phyloP scores from a whole-genome alignment of 352 stramenopile genomes.

The Phytopythium litorale region DNA sequence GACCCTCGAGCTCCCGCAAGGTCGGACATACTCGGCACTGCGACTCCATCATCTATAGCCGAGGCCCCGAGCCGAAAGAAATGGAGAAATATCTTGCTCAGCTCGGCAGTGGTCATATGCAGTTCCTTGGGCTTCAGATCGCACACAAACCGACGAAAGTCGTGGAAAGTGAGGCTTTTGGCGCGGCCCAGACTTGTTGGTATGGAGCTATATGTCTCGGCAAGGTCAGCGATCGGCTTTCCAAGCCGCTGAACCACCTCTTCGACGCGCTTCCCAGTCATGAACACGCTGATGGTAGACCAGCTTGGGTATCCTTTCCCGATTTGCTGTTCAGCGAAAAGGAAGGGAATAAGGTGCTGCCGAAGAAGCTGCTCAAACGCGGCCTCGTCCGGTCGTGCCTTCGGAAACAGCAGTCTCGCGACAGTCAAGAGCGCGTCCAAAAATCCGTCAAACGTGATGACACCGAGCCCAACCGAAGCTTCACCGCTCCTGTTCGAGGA shows the following conservation, averaged over 20 bases:
- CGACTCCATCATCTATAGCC: background rate
- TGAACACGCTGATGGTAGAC: conserved; percentile 34
- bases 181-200: background rate
- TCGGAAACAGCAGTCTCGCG: conserved; percentile 33
- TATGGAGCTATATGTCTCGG: conserved; percentile 7
- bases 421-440: conserved; percentile 58
- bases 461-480: conserved; percentile 7
- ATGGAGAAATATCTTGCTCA: conserved; percentile 58
- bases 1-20: background rate
- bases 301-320: conserved; percentile 19
- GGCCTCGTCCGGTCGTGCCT: conserved; percentile 23
- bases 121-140: conserved; percentile 44
- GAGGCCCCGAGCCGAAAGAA: conserved; percentile 32
- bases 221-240: conserved; percentile 36
- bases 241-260: conserved; percentile 35
- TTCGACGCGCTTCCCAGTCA: conserved; percentile 20
- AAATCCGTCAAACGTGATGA: conserved; percentile 47
- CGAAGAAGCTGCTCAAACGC: conserved; percentile 35
- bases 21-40: background rate
- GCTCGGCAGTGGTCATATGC: conserved; percentile 31
- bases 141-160: conserved; percentile 47
- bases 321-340: conserved; percentile 21
- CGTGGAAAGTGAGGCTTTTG: conserved; percentile 31
- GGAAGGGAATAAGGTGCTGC: conserved; percentile 35
- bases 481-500: conserved; percentile 10